Conservation (phyloP, 1,139 yeast species). For the Nakaseomyces delphensis region DNA sequence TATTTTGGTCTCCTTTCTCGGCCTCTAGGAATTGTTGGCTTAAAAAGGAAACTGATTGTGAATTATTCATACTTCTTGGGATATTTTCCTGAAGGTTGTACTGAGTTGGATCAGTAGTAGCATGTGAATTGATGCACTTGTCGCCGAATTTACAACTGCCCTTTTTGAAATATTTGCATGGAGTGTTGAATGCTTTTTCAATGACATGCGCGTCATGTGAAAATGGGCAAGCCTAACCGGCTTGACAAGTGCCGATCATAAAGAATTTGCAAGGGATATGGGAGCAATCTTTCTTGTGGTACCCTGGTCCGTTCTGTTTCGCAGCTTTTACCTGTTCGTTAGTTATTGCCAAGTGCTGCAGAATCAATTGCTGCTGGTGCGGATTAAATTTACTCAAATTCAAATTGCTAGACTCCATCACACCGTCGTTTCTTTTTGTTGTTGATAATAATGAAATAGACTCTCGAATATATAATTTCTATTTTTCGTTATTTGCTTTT, state of each 20-base stretch:
- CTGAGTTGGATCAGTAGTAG: constrained; percentile 19
- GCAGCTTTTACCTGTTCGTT: constrained; percentile 10
- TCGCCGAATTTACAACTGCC: constrained; percentile 92
- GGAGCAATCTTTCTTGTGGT: constrained; percentile 31
- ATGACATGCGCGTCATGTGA: constrained; percentile 52
- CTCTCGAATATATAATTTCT: background rate
- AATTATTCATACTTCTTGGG: constrained; percentile 2
- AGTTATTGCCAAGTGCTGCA: constrained; percentile 25
- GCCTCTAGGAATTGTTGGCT: background rate
- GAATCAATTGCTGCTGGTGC: constrained; percentile 23
- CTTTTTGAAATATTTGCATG: constrained; percentile 88
- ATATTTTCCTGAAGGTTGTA: background rate
- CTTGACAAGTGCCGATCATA: constrained; percentile 88
- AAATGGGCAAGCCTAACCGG: constrained; percentile 86
- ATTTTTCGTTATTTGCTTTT: too few species aligned
- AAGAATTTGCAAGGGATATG: constrained; percentile 96
- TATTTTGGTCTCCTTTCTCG: background rate
- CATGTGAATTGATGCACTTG: constrained; percentile 89
- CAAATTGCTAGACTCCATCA: too few species aligned
- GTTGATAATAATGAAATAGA: background rate
- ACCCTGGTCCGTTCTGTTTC: background rate
- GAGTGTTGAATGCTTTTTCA: constrained; percentile 47
- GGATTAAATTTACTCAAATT: constrained; percentile 9
- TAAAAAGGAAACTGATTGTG: background rate
- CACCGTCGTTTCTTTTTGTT: background rate